phyloP scores from a whole-genome alignment of 345 rosid species.

The Lumnitzera littorea region DNA sequence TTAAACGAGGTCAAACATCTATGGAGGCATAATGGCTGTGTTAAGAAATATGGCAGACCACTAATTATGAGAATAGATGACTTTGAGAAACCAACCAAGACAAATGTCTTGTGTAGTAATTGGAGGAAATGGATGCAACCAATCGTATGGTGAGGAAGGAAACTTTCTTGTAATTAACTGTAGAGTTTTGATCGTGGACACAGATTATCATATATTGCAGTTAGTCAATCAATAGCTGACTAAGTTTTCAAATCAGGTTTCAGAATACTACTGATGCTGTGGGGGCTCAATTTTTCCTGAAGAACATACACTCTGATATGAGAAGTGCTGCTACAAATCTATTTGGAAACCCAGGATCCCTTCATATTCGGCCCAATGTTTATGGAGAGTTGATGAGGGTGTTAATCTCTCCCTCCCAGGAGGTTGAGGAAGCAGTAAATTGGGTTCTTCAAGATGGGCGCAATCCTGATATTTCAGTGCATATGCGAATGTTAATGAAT shows the following conservation, averaged over 20 bases:
- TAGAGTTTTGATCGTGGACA: background rate
- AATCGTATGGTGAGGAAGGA: conserved; percentile 62
- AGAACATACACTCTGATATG: conserved; percentile 79
- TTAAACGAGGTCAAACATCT: conserved; percentile 81
- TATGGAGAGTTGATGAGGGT: conserved; percentile 88
- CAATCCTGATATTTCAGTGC: conserved; percentile 85
- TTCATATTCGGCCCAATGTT: conserved; percentile 59
- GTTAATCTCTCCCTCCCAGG: conserved; percentile 74
- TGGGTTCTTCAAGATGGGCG: conserved; percentile 55
- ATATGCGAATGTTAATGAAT: conserved; percentile 86
- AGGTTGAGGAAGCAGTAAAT: conserved; percentile 68
- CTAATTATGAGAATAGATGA: conserved; percentile 85
- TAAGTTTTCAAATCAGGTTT: conserved; percentile 47
- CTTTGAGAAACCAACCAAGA: conserved; percentile 76
- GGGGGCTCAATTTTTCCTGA: conserved; percentile 87
- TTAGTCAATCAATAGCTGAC: conserved; percentile 8
- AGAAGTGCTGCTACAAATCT: conserved; percentile 59
- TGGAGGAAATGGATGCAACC: conserved; percentile 89
- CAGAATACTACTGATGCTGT: conserved; percentile 94
- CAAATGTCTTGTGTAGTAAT: conserved; percentile 77
- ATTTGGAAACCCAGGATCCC: conserved; percentile 58
- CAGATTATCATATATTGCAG: conserved; percentile 1
- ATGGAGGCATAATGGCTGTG: conserved; percentile 74
- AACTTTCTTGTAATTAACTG: background rate
- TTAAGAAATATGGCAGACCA: conserved; percentile 51